Base-by-base conservation (phyloP, 306 rosid genomes). In the Bauhinia variegata region DNA sequence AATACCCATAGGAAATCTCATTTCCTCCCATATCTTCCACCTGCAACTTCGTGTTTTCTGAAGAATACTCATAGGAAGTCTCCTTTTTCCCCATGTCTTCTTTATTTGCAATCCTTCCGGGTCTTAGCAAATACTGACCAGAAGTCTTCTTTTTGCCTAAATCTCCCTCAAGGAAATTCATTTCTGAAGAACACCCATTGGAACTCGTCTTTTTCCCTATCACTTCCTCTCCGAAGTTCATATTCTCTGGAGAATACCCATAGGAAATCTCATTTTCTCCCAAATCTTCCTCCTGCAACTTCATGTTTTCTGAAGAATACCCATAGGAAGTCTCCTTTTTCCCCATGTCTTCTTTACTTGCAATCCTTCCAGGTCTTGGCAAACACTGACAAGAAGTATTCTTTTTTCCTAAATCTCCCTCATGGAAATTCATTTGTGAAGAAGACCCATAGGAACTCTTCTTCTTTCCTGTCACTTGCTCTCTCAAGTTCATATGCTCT, bases 51-150 rank as follows among this genome's bases (percentile, higher is more conserved):
- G 2, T 42, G 8, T 42, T 42, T 42, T 42, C 47, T 42, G 47
- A 42, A 42, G 47, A 42, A 42, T 4, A 4, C 38, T 34, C 38
- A 34, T 34, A 34, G 38, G 38, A 34, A 34, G 38, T 34, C 38
- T 34, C 7, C 38, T 3, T 34, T 34, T 7, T 34, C 7, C 38
- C 38, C 38, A 34, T 47, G 52, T 71, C 79, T 37, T 76, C 88
- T 73, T 79, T 80, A 65, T 33, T 68, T 59, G 38, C 82, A 65
- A 52, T 58, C 71, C 69, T 81, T 41, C 72, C 9, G 64, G 55
- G 14, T n/a, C n/a, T n/a, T n/a, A n/a, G n/a, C n/a, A 79, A 63
- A 14, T 63, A 13, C 8, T 30, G 37, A 42, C 18, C 58, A 7
- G 67, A 76, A 51, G 50, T 15, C 77, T 13, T 7, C 31, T 73